These are phyloP conservation scores for Obba rivulosa DNA, from an alignment of 768 basidiomycete species.

Conservation along the genomic window DNA sequence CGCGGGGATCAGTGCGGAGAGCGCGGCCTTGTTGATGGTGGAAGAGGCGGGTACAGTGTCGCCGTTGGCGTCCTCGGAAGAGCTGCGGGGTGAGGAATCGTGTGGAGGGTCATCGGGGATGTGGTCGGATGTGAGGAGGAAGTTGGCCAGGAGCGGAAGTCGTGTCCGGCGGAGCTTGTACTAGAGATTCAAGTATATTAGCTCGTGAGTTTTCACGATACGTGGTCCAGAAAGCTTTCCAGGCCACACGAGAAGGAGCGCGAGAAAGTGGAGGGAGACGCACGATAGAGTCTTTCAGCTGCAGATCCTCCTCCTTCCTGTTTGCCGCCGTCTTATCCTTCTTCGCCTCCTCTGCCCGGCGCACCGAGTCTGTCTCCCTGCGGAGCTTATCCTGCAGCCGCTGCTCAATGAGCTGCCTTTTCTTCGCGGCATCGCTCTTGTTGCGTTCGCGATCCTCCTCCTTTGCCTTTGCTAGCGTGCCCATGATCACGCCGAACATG, in stretches of 20 bases:
- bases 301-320: conserved; percentile 77
- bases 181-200: conserved; percentile 28
- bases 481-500: conserved; percentile 81
- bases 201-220: too few relatives aligned
- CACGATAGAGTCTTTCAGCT: conserved; percentile 77
- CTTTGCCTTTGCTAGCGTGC: conserved; percentile 84
- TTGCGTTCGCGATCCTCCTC: conserved; percentile 80
- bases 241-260: too few relatives aligned
- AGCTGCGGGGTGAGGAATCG: too few relatives aligned
- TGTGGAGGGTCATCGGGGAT: conserved; percentile 32
- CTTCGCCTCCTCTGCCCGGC: conserved; percentile 81
- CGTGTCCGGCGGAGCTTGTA: conserved; percentile 69
- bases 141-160: conserved; percentile 69
- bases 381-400: conserved; percentile 80
- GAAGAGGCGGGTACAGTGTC: conserved; percentile 22
- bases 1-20: conserved; percentile 26
- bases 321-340: conserved; percentile 74
- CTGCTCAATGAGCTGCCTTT: conserved; percentile 77
- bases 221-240: too few relatives aligned
- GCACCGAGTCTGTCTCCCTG: conserved; percentile 83
- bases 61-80: conserved; percentile 15
- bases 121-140: conserved; percentile 68
- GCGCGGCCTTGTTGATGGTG: background rate
- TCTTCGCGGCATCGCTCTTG: conserved; percentile 85
- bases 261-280: conserved; percentile 23